A percentile compares a stretch with the other conserved stretches of the same genome.
Conservation (phyloP, 345 rosid species). For the Heritiera fomes region DNA sequence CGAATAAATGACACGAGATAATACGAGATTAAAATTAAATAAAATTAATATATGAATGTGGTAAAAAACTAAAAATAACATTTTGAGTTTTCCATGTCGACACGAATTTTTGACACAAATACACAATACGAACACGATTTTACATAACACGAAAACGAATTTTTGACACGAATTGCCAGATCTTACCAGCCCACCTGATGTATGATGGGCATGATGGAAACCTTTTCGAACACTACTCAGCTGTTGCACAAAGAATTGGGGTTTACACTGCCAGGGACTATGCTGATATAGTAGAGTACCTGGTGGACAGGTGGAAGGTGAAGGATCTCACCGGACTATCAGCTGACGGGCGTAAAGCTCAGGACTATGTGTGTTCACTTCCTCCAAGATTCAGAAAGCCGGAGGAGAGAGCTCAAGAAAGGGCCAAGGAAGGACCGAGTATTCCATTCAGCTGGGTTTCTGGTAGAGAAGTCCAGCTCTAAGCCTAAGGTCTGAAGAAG, state of each 20-base stretch:
- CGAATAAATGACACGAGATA: no score
- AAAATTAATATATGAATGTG: no score
- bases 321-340: slow-evolving; percentile 65
- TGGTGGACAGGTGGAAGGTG: slow-evolving; percentile 84
- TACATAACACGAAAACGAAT: no score
- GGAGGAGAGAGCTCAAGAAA: slow-evolving; percentile 54
- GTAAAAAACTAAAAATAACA: no score
- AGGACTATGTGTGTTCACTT: slow-evolving; percentile 74
- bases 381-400: slow-evolving; percentile 71
- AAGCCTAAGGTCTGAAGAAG: slow-evolving; percentile 19
- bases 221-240: slow-evolving; percentile 75
- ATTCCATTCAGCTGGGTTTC: slow-evolving; percentile 86
- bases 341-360: slow-evolving; percentile 75
- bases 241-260: slow-evolving; percentile 85
- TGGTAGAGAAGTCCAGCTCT: slow-evolving; percentile 70
- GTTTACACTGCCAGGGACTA: slow-evolving; percentile 90
- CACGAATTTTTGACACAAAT: no score
- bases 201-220: slow-evolving; percentile 69
- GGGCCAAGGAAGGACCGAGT: slow-evolving; percentile 56
- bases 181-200: slow-evolving; percentile 95
- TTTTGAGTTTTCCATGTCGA: no score
- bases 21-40: no score
- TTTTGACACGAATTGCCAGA: no score
- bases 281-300: slow-evolving; percentile 80
- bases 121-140: no score